A percentile compares a stretch with the other conserved stretches of the same genome.
Evolutionary conservation across 768 basidiomycete species (phyloP).

Genomic region (Termitomyces sp.): DNA sequence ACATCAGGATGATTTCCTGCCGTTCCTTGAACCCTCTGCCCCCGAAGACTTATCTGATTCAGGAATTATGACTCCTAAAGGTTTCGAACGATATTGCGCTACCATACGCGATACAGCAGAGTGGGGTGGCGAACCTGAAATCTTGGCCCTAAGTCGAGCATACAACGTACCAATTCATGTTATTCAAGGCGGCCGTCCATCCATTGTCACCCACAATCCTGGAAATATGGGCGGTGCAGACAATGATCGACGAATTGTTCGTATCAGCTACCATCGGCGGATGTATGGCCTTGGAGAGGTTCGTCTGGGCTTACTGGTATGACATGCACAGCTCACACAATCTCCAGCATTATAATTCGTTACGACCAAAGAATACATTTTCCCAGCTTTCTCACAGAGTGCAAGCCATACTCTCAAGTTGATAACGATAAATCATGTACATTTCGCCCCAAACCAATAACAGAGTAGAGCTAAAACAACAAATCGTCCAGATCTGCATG

Average conservation of each 20-base stretch:
- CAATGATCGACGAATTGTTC: constrained; percentile 39
- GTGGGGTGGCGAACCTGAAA: constrained; percentile 99
- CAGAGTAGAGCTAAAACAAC: constrained; percentile 41
- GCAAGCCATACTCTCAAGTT: constrained; percentile 20
- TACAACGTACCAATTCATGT: constrained; percentile 88
- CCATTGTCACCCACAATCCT: constrained; percentile 81
- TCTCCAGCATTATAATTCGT: constrained; percentile 81
- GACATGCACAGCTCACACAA: constrained; percentile 3
- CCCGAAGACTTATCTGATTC: constrained; percentile 67
- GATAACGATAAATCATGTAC: constrained; percentile 11
- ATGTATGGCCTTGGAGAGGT: constrained; percentile 98
- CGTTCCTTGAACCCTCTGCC: constrained; percentile 77
- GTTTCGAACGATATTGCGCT: constrained; percentile 74
- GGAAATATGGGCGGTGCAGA: constrained; percentile 26
- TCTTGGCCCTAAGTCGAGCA: constrained; percentile 79
- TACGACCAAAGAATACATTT: constrained; percentile 49
- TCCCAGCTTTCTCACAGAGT: constrained; percentile 24
- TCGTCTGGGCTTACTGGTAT: constrained; percentile 22
- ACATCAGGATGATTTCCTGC: constrained; percentile 88
- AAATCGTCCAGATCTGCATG: constrained; percentile 62
- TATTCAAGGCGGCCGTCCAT: constrained; percentile 77
- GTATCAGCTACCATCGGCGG: constrained; percentile 88
- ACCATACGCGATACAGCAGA: constrained; percentile 78
- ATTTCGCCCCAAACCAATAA: constrained; percentile 9
- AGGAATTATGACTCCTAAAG: constrained; percentile 66